These are phyloP conservation scores for Cucumis hystrix DNA, from an alignment of 306 rosid species.

Conservation along the genomic window DNA sequence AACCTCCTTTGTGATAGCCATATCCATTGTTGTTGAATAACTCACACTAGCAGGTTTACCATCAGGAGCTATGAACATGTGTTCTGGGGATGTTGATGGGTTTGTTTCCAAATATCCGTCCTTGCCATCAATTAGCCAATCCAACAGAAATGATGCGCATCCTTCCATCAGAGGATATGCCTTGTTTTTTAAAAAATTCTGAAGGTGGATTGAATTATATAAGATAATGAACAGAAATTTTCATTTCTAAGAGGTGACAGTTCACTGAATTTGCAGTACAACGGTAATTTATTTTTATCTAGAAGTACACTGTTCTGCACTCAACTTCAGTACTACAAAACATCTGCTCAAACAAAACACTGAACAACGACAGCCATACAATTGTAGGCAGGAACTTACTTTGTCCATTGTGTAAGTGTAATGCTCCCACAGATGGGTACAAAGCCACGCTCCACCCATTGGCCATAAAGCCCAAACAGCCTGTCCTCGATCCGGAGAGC, in stretches of 20 bases:
- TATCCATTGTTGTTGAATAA: slow-evolving; percentile 97
- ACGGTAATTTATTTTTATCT: not conserved
- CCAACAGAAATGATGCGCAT: slow-evolving; percentile 80
- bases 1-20: slow-evolving; percentile 73
- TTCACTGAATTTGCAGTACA: not conserved
- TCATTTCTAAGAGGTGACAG: not conserved
- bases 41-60: slow-evolving; percentile 83
- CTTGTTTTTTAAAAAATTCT: slow-evolving; percentile 73
- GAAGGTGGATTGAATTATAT: slow-evolving; percentile 18
- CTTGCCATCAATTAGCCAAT: slow-evolving; percentile 86
- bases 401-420: slow-evolving; percentile 71
- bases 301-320: not conserved
- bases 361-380: not conserved
- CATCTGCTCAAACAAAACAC: not conserved
- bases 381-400: slow-evolving; percentile 23
- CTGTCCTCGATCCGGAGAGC: slow-evolving; percentile 77
- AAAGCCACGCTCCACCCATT: slow-evolving; percentile 96
- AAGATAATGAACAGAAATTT: not conserved
- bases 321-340: not conserved
- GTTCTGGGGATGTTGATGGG: slow-evolving; percentile 98
- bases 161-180: slow-evolving; percentile 97
- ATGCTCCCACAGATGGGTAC: slow-evolving; percentile 94
- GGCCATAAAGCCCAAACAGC: slow-evolving; percentile 98
- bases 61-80: slow-evolving; percentile 78
- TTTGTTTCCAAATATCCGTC: slow-evolving; percentile 78